These are phyloP conservation scores for Aegilops longissima DNA, from an alignment of 176 grass and related monocot genomes.

Conservation along the genomic window DNA sequence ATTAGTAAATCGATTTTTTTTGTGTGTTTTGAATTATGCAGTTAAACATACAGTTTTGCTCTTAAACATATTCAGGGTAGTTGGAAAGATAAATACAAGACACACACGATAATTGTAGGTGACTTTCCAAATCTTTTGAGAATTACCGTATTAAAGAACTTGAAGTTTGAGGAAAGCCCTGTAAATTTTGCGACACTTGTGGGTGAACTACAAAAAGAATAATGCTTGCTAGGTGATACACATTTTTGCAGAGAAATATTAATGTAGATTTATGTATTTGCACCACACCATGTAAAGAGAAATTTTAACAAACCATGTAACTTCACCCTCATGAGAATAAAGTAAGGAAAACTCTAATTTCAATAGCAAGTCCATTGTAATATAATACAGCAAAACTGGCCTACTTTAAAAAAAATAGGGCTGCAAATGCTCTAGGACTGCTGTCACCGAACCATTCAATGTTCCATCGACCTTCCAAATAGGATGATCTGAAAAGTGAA, in stretches of 20 bases:
- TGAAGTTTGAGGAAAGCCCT: conserved; percentile 72
- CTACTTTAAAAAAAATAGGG: conserved; percentile 84
- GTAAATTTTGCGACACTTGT: conserved; percentile 72
- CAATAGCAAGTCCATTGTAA: too few relatives aligned
- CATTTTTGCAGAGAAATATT: neutral
- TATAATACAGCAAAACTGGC: conserved; percentile 24
- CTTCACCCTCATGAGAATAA: neutral
- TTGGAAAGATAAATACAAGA: conserved; percentile 8
- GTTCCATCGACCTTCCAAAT: conserved; percentile 87
- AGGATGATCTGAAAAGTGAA: conserved; percentile 66
- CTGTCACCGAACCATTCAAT: conserved; percentile 86
- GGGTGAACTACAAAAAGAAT: conserved; percentile 70
- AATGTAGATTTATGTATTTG: conserved; percentile 10
- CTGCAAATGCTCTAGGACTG: conserved; percentile 74
- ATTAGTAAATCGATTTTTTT: neutral
- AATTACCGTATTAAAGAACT: conserved; percentile 75
- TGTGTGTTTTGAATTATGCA: too few relatives aligned
- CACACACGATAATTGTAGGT: conserved; percentile 38
- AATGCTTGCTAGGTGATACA: conserved; percentile 4
- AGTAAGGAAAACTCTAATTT: neutral
- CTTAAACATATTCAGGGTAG: neutral
- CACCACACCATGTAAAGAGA: neutral
- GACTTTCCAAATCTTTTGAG: conserved; percentile 35
- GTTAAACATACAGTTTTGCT: too few relatives aligned
- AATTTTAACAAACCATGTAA: neutral